These are phyloP conservation scores for Hymenoscyphus infarciens DNA, from an alignment of 2,329 filamentous ascomycete genomes.

Conservation along the genomic window DNA sequence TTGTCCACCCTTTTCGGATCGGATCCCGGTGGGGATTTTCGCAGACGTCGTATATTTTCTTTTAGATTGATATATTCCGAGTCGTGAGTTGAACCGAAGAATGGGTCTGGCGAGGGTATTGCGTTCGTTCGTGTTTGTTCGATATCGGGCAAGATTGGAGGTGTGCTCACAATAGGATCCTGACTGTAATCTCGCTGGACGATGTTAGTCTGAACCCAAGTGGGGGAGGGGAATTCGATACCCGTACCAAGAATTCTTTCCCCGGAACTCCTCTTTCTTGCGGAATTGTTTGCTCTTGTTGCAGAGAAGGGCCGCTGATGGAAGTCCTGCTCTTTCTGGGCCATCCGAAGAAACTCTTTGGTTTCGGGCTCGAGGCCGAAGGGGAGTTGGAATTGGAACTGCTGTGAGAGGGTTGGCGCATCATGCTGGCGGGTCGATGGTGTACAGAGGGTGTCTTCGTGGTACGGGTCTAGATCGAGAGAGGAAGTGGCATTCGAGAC, in stretches of 20 bases:
- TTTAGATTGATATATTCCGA: slow-evolving; percentile 32
- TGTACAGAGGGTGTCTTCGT: slow-evolving; percentile 8
- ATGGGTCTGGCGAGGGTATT: slow-evolving; percentile 28
- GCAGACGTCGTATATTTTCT: slow-evolving; percentile 28
- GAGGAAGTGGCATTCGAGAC: background rate
- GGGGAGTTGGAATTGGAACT: slow-evolving; percentile 20
- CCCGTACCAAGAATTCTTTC: slow-evolving; percentile 1
- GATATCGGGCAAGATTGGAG: slow-evolving; percentile 21
- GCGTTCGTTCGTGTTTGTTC: slow-evolving; percentile 22
- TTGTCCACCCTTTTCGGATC: slow-evolving; percentile 39
- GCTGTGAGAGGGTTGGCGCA: slow-evolving; percentile 24
- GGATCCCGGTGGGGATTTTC: slow-evolving; percentile 21
- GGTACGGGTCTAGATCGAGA: slow-evolving; percentile 10
- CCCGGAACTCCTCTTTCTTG: slow-evolving; percentile 2
- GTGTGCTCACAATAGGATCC: slow-evolving; percentile 24
- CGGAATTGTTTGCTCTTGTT: background rate
- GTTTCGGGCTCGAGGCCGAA: slow-evolving; percentile 19
- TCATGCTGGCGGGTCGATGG: slow-evolving; percentile 13
- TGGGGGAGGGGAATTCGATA: background rate
- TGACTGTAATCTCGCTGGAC: slow-evolving; percentile 20
- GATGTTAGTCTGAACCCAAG: background rate
- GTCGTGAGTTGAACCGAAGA: slow-evolving; percentile 27
- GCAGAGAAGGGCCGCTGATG: background rate
- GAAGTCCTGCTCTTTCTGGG: slow-evolving; percentile 11
- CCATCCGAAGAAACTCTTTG: slow-evolving; percentile 20